phyloP scores from a whole-genome alignment of 2,329 filamentous ascomycete genomes.

The Chalara sp. region DNA sequence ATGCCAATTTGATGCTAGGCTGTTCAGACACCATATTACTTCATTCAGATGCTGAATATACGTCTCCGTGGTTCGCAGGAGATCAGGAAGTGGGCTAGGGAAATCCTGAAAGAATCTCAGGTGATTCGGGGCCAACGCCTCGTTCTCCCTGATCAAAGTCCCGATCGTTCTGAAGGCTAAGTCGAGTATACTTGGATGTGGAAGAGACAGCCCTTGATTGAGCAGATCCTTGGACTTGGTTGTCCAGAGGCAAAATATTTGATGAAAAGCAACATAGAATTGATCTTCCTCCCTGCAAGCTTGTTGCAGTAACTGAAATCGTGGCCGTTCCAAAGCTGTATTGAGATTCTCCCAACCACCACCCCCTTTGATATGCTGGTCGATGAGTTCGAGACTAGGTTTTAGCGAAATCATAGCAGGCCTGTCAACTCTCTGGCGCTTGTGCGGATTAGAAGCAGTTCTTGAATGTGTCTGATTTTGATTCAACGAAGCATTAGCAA shows the following conservation, averaged over 20 bases:
- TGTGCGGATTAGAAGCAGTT: conserved; percentile 6
- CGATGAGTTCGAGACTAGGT: conserved; percentile 16
- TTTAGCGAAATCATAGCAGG: conserved; percentile 17
- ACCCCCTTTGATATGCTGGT: conserved; percentile 17
- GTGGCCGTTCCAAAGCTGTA: conserved; percentile 34
- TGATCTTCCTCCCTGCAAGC: conserved; percentile 50
- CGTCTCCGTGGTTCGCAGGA: conserved; percentile 23
- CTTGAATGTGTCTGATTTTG: conserved; percentile 1
- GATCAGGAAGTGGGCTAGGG: conserved; percentile 30
- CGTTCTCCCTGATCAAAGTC: conserved; percentile 39
- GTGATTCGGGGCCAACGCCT: conserved; percentile 30
- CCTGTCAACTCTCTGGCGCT: conserved; percentile 11
- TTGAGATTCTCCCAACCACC: conserved; percentile 20
- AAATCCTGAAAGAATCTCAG: conserved; percentile 41
- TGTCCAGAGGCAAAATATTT: conserved; percentile 53
- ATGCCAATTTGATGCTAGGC: conserved; percentile 36
- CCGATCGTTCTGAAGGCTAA: conserved; percentile 31
- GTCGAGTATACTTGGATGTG: conserved; percentile 13
- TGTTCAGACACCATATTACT: conserved; percentile 38
- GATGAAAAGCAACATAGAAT: conserved; percentile 60
- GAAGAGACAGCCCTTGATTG: conserved; percentile 23
- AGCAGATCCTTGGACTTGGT: conserved; percentile 15
- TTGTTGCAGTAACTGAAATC: conserved; percentile 47
- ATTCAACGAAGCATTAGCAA: not conserved
- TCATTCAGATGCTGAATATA: conserved; percentile 26